Evolutionary conservation across 352 stramenopile species (phyloP).

Genomic region (Phytophthora pisi): DNA sequence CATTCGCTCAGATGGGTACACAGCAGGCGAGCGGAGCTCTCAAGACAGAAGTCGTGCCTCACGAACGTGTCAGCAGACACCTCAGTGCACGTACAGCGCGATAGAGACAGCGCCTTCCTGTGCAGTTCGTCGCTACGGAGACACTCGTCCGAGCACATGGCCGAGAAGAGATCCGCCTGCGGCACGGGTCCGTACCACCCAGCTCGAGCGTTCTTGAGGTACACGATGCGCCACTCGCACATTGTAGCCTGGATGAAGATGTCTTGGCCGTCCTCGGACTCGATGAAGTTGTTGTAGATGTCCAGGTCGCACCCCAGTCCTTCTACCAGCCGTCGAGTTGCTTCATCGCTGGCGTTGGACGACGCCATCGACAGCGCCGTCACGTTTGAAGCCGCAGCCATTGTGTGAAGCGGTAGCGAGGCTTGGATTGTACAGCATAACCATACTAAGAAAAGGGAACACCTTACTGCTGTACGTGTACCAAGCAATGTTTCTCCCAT

Average conservation of each 20-base stretch:
- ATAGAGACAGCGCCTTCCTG: slow-evolving; percentile 70
- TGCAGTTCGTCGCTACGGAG: slow-evolving; percentile 80
- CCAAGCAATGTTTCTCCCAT: slow-evolving; percentile 5
- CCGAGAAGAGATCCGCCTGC: slow-evolving; percentile 69
- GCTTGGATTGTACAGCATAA: slow-evolving; percentile 4
- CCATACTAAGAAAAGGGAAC: not conserved
- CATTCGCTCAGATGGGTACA: slow-evolving; percentile 89
- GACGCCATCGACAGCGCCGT: slow-evolving; percentile 9
- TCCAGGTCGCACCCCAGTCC: slow-evolving; percentile 52
- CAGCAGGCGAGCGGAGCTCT: slow-evolving; percentile 82
- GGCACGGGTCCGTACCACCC: slow-evolving; percentile 64
- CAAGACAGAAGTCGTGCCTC: slow-evolving; percentile 75
- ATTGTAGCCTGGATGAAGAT: slow-evolving; percentile 77
- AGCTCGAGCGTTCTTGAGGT: slow-evolving; percentile 63
- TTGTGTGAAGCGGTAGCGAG: not conserved
- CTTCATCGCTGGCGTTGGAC: slow-evolving; percentile 11
- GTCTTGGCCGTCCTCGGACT: slow-evolving; percentile 61
- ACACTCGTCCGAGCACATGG: slow-evolving; percentile 90
- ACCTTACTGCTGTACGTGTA: not conserved
- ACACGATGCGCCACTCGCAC: slow-evolving; percentile 79
- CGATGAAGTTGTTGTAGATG: slow-evolving; percentile 60
- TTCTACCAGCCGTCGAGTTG: slow-evolving; percentile 35
- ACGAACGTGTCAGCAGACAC: slow-evolving; percentile 77
- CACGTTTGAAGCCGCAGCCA: slow-evolving; percentile 16
- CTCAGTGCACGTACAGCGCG: slow-evolving; percentile 82